These are phyloP conservation scores for Fusarium protoensiforme DNA, from an alignment of 2,329 filamentous ascomycete species.

Conservation along the genomic window DNA sequence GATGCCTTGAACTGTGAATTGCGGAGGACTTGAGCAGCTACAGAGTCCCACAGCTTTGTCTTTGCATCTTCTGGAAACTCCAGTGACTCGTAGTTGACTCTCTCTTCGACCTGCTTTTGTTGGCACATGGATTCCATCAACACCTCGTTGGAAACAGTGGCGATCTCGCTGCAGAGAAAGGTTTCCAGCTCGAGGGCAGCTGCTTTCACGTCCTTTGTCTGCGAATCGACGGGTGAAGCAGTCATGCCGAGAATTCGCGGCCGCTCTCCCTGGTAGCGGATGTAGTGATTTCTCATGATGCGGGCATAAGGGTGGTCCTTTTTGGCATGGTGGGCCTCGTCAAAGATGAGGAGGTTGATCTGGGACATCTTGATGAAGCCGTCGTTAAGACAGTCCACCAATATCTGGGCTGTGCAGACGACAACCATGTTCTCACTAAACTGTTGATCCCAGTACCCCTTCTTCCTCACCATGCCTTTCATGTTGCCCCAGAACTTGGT, in stretches of 20 bases:
- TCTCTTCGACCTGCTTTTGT: constrained; percentile 62
- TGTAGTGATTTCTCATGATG: constrained; percentile 90
- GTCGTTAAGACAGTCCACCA: constrained; percentile 81
- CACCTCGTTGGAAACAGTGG: constrained; percentile 68
- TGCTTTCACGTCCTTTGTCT: constrained; percentile 72
- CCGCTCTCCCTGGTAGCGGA: constrained; percentile 59
- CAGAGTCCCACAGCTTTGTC: constrained; percentile 71
- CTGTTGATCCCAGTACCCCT: constrained; percentile 62
- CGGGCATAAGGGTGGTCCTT: constrained; percentile 91
- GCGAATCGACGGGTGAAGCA: constrained; percentile 90
- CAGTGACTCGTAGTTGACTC: constrained; percentile 57
- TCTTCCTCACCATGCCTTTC: constrained; percentile 53
- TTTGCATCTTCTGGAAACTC: constrained; percentile 58
- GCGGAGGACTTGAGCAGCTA: constrained; percentile 59
- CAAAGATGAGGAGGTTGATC: constrained; percentile 92
- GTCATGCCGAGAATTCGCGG: constrained; percentile 97
- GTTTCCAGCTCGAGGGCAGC: constrained; percentile 80
- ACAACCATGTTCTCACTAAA: constrained; percentile 79
- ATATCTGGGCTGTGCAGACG: constrained; percentile 91
- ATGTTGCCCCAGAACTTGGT: constrained; percentile 81
- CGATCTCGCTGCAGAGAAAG: constrained; percentile 84
- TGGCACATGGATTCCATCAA: constrained; percentile 38
- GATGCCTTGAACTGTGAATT: constrained; percentile 63
- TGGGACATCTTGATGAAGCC: constrained; percentile 83
- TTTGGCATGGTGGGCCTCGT: constrained; percentile 96